Percentiles rank a stretch among this genome's conserved stretches.
Evolutionary conservation across 495 filamentous ascomycete species (phyloP).

Genomic region (Bacidia gigantensis): DNA sequence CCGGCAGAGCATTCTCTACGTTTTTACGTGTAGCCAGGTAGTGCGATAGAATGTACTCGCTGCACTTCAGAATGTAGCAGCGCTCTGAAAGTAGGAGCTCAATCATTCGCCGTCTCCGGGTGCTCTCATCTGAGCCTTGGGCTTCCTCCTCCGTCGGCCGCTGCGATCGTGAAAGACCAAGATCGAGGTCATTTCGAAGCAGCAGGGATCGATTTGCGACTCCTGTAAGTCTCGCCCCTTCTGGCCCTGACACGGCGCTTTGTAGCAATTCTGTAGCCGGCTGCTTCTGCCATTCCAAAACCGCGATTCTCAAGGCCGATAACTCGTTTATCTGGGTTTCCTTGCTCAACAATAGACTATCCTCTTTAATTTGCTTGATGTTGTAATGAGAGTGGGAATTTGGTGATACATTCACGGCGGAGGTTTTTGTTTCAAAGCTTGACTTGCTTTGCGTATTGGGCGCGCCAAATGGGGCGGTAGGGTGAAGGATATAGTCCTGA

Average conservation of each 20-base stretch:
- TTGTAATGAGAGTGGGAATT: constrained; percentile 53
- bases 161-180: not conserved
- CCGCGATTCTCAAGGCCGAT: constrained; percentile 61
- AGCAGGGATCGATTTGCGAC: not conserved
- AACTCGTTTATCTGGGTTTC: constrained; percentile 66
- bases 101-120: constrained; percentile 45
- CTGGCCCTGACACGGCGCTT: constrained; percentile 48
- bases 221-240: not conserved
- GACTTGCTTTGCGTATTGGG: constrained; percentile 46
- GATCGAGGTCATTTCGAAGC: not conserved
- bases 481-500: constrained; percentile 48
- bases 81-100: constrained; percentile 58
- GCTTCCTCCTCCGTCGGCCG: not conserved
- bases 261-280: constrained; percentile 48
- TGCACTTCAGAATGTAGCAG: constrained; percentile 37
- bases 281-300: constrained; percentile 74
- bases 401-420: constrained; percentile 76
- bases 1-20: not conserved
- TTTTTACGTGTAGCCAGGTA: constrained; percentile 3
- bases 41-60: constrained; percentile 22
- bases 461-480: constrained; percentile 46
- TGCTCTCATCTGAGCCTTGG: not conserved
- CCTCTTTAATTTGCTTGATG: constrained; percentile 70
- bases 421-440: constrained; percentile 74
- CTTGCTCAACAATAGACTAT: constrained; percentile 73